Evolutionary conservation across 805 yeast genomes (phyloP), one percentile per base, ranked within the genome.

Genomic region (Saturnispora sekii): DNA sequence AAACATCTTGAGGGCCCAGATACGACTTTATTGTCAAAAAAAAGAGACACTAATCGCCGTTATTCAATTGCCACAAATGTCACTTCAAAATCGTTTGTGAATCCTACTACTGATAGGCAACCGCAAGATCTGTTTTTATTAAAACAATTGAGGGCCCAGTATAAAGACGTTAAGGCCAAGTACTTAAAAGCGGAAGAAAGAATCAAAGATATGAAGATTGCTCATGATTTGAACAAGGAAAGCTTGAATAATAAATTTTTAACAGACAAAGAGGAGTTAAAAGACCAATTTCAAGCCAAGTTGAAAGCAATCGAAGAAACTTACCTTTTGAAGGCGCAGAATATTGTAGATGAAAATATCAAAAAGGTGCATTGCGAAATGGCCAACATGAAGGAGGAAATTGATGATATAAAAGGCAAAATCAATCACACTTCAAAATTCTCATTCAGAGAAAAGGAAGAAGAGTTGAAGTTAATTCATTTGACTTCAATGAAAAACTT

Each of bases 261-360:
- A 3, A 4, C 5, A 10, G 28, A 17, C 28, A 26, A 28, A 14
- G 7, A 14, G 10, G 21, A 10, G 11, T 28, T 33, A 28, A 43
- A 33, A 26, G 21, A 5, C 12, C 12, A 32, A 3, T 68, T 64
- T 45, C 52, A 57, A 15, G 32, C 48, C 0, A 61, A 70, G n/a
- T 44, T 57, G 6, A 53, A 54, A 10, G 15, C 34, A 10, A 32
- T 59, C 28, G 52, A 55, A 30, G 38, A 40, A 3, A 38, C 45
- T 8, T 54, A 50, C 38, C 53, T 54, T 15, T 12, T 34, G 1
- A 49, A 52, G 52, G 64, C 76, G 1, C 74, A 73, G 35, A 45
- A 53, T 1, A 48, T 70, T 5, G 62, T 71, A 31, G 53, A 61
- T 6, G 55, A 55, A 12, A 69, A 67, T 43, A 62, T 64, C 5